Base-by-base conservation (phyloP, 208 protist species). In the Balamuthia mandrillaris region DNA sequence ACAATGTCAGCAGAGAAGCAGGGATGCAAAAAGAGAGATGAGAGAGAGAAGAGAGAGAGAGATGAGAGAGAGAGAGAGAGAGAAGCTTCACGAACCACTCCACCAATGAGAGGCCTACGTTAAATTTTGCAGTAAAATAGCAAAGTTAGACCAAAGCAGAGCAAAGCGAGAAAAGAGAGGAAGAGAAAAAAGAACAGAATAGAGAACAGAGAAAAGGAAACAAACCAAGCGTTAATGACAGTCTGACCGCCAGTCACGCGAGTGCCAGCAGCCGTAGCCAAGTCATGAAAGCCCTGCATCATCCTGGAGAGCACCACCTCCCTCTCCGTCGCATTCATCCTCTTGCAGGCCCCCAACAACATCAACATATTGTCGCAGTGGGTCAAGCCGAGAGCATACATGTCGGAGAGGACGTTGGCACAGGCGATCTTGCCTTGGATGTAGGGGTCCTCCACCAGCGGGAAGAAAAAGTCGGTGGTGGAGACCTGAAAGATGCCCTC, bases 381-480 rank as follows among this genome's bases (percentile, higher is more conserved):
- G 21, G 18, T 51, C 47, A 97, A 95, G 72, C 97, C 97, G 93
- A 98, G 96, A 61, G 95, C 96, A 89, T 98, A 98, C 29, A 98
- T 84, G 87, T 98, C 97, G 31, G 95, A 97, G n/a, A 98, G 87
- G 49, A 98, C 96, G 87, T 98, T 98, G 12, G 96, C 96, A 58
- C 95, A 96, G 9, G 95, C 96, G 78, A 98, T 98, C 72, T 95
- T 91, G 9, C 96, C 96, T 81, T 97, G 95, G 27, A 96, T 56
- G 66, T 96, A 98, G 21, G 97, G 96, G 78, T 98, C 96, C 29
- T 98, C 96, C 12, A 98, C 95, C 77, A 96, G 94, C 27, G 97
- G 97, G 84, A 96, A 98, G 87, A 98, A 98, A 86, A 97, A 98
- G 90, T 98, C 96, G 12, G 95, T 97, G 16, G 96, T 98, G n/a